Evolutionary conservation across 2,329 filamentous ascomycete species (phyloP).

Genomic region (Pseudogymnoascus sp.): DNA sequence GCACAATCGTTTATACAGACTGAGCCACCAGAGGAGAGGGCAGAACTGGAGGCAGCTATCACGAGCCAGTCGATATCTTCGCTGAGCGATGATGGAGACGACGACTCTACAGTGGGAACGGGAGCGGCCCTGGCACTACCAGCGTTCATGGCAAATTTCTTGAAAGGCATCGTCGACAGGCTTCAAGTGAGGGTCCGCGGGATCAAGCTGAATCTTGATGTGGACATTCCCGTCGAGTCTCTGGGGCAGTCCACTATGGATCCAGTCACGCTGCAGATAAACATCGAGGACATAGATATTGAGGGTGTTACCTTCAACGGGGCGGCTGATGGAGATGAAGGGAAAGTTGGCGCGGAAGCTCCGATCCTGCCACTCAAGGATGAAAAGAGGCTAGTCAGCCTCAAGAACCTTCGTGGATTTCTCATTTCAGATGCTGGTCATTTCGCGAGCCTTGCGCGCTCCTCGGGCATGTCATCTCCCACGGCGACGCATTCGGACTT

Average conservation of each 20-base stretch:
- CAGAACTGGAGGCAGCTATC: slow-evolving; percentile 62
- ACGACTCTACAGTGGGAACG: slow-evolving; percentile 57
- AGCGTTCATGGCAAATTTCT: slow-evolving; percentile 60
- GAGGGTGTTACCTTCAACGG: slow-evolving; percentile 53
- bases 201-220: slow-evolving; percentile 59
- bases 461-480: slow-evolving; percentile 53
- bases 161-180: slow-evolving; percentile 68
- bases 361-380: slow-evolving; percentile 40
- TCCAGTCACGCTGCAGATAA: slow-evolving; percentile 56
- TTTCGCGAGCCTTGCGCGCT: slow-evolving; percentile 53
- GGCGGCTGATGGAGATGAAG: slow-evolving; percentile 20
- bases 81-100: slow-evolving; percentile 57
- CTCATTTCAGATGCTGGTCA: slow-evolving; percentile 61
- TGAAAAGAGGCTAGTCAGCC: slow-evolving; percentile 57
- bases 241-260: slow-evolving; percentile 35
- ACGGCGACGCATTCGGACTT: slow-evolving; percentile 39
- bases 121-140: slow-evolving; percentile 64
- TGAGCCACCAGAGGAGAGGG: slow-evolving; percentile 58
- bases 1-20: slow-evolving; percentile 73
- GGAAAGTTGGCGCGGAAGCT: neutral
- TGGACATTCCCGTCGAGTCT: slow-evolving; percentile 46
- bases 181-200: slow-evolving; percentile 59
- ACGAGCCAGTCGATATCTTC: slow-evolving; percentile 55
- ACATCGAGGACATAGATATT: slow-evolving; percentile 56
- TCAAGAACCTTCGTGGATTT: slow-evolving; percentile 57